Percentiles rank a stretch among this genome's conserved stretches.
phyloP scores from a whole-genome alignment of 2,329 filamentous ascomycete genomes.

The Penicillium thymicola region DNA sequence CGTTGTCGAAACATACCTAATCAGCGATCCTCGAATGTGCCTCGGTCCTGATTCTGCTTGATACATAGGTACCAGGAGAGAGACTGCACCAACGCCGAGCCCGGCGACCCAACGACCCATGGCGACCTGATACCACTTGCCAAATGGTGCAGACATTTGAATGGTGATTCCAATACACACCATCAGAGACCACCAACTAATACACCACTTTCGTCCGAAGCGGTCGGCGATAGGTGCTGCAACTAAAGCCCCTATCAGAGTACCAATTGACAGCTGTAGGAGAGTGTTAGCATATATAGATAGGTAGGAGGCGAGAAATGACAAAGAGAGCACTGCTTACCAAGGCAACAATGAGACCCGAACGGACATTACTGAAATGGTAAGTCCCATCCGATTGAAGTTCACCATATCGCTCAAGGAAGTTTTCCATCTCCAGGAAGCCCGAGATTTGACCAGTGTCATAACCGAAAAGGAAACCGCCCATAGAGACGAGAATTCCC shows the following conservation, averaged over 20 bases:
- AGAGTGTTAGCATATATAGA: neutral
- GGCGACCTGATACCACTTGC: slow-evolving; percentile 42
- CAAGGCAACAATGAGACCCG: slow-evolving; percentile 43
- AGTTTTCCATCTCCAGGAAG: slow-evolving; percentile 43
- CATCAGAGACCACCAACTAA: slow-evolving; percentile 40
- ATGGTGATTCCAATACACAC: slow-evolving; percentile 42
- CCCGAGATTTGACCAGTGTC: slow-evolving; percentile 47
- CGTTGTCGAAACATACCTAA: slow-evolving; percentile 27
- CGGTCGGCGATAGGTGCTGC: slow-evolving; percentile 43
- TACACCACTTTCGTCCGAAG: slow-evolving; percentile 43
- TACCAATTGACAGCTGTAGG: slow-evolving; percentile 42
- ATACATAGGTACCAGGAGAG: slow-evolving; percentile 46
- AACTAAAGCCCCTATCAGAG: slow-evolving; percentile 41
- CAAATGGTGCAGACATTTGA: slow-evolving; percentile 39
- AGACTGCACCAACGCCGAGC: slow-evolving; percentile 43
- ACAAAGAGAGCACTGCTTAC: slow-evolving; percentile 21
- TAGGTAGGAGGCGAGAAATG: neutral
- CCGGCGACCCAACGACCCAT: slow-evolving; percentile 45
- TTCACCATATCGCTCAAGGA: slow-evolving; percentile 39
- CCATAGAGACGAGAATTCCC: slow-evolving; percentile 44
- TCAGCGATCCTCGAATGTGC: slow-evolving; percentile 45
- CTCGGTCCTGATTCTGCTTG: slow-evolving; percentile 45
- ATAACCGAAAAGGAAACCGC: slow-evolving; percentile 44
- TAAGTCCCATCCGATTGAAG: slow-evolving; percentile 28
- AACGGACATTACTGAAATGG: slow-evolving; percentile 41